These are phyloP conservation scores for Striga asiatica DNA, from an alignment of 257 asterid genomes.

Conservation along the genomic window DNA sequence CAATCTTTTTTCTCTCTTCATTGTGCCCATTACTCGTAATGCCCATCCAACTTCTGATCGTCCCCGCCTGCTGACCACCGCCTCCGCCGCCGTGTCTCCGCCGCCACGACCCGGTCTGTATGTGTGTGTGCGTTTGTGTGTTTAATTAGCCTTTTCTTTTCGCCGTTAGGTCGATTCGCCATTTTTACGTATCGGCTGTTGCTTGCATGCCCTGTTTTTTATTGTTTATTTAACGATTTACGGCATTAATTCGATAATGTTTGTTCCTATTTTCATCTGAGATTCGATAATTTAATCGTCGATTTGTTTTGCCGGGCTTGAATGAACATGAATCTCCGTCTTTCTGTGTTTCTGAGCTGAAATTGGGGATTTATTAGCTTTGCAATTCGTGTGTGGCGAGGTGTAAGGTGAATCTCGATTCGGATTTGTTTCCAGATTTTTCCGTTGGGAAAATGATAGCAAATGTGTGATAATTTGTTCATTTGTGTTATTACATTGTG, in stretches of 20 bases:
- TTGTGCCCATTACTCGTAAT: slow-evolving; percentile 1
- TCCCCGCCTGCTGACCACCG: slow-evolving; percentile 18
- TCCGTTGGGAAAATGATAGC: neutral
- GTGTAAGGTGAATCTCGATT: neutral
- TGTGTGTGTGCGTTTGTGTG: too few species aligned
- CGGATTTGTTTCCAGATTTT: slow-evolving; percentile 7
- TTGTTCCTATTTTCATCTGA: neutral
- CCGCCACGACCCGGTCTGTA: slow-evolving; percentile 27
- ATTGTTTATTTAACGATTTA: neutral
- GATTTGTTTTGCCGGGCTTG: neutral
- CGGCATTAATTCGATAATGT: neutral
- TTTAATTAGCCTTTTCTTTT: too few species aligned
- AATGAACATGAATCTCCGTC: too few species aligned
- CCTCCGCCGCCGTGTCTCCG: slow-evolving; percentile 17
- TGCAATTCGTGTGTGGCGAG: neutral
- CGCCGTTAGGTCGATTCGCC: neutral
- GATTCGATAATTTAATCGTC: neutral
- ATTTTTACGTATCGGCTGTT: neutral
- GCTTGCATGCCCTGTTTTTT: neutral
- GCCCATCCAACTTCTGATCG: slow-evolving; percentile 14
- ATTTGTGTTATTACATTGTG: neutral
- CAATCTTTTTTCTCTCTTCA: neutral
- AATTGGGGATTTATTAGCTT: neutral
- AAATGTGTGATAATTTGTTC: neutral
- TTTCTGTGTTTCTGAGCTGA: neutral